Conservation (phyloP, 78 protist genomes). For the Neovahlkampfia damariscottae region DNA sequence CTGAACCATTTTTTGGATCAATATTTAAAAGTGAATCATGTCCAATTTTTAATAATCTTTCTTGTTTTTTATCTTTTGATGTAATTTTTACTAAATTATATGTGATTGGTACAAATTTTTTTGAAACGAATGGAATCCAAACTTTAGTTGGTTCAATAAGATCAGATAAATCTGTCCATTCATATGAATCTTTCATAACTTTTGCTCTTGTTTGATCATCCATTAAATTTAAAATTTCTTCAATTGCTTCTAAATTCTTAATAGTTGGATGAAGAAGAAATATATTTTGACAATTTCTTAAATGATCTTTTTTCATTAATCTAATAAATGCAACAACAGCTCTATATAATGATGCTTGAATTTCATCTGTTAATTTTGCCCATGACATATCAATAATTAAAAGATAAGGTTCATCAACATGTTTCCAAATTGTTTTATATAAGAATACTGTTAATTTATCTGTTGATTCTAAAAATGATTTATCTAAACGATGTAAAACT, state of each 20-base stretch:
- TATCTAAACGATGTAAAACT: not conserved
- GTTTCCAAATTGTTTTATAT: not conserved
- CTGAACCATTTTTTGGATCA: not conserved
- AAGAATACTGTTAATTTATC: not conserved
- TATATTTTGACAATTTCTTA: not conserved
- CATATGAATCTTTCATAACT: not conserved
- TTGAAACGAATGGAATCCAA: not conserved
- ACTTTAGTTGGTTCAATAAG: not conserved
- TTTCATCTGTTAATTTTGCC: not conserved
- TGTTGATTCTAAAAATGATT: not conserved
- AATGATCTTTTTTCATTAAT: not conserved
- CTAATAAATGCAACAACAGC: not conserved
- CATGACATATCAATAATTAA: not conserved
- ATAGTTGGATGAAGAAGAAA: not conserved
- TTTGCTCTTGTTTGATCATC: not conserved
- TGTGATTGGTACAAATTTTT: not conserved
- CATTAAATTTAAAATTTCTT: not conserved
- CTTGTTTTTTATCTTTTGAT: not conserved
- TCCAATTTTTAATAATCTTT: not conserved
- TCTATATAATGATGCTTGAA: not conserved
- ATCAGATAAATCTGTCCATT: not conserved
- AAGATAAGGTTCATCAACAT: not conserved
- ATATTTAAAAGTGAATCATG: not conserved
- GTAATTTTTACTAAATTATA: not conserved
- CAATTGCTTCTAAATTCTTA: not conserved